A percentile compares a stretch with the other conserved stretches of the same genome.
Evolutionary conservation across 345 rosid genomes (phyloP).

Genomic region (Salix dunnii): DNA sequence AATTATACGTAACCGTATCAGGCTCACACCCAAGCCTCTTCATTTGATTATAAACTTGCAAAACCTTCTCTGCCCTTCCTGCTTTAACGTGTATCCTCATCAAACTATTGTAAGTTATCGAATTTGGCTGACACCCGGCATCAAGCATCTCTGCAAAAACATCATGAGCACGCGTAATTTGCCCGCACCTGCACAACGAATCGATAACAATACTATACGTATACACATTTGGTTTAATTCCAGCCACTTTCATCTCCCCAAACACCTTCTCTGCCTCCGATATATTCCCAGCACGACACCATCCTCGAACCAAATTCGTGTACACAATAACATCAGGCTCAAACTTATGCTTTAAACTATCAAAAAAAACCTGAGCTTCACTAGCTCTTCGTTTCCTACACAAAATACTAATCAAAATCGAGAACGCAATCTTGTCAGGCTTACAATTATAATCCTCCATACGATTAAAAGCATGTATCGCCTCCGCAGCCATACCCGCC

Average conservation of each 20-base stretch:
- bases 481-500: slow-evolving; percentile 84
- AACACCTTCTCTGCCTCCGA: slow-evolving; percentile 71
- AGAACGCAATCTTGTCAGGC: slow-evolving; percentile 74
- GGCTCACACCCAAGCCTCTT: slow-evolving; percentile 65
- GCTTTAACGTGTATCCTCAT: slow-evolving; percentile 91
- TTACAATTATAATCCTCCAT: slow-evolving; percentile 86
- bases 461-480: slow-evolving; percentile 80
- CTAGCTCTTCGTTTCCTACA: slow-evolving; percentile 66
- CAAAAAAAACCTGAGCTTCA: slow-evolving; percentile 82
- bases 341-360: slow-evolving; percentile 53
- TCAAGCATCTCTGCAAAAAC: slow-evolving; percentile 90
- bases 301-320: slow-evolving; percentile 76
- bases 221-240: slow-evolving; percentile 74
- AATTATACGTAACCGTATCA: slow-evolving; percentile 64
- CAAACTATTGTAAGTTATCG: slow-evolving; percentile 74
- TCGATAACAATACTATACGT: slow-evolving; percentile 83
- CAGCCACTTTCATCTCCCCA: slow-evolving; percentile 70
- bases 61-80: slow-evolving; percentile 77
- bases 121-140: slow-evolving; percentile 62
- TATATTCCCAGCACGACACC: slow-evolving; percentile 76
- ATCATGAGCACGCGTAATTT: slow-evolving; percentile 77
- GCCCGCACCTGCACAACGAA: slow-evolving; percentile 76
- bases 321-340: slow-evolving; percentile 73
- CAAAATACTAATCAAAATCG: slow-evolving; percentile 60
- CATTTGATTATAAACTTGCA: slow-evolving; percentile 95